Conservation (phyloP, 805 yeast genomes). For the Candida insectalens region DNA sequence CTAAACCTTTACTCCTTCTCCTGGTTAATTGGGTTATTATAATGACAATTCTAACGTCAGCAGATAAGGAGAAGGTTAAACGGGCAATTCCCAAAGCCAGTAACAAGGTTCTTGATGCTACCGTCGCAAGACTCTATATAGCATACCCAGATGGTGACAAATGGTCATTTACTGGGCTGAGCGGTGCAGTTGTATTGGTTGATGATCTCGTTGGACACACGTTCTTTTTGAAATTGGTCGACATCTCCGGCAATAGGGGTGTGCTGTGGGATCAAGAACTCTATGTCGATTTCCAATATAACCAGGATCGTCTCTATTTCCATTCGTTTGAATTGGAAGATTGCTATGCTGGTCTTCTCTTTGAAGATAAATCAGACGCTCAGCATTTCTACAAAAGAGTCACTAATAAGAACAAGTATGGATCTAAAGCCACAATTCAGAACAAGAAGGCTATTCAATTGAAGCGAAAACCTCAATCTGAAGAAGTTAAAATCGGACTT, state of each 20-base stretch:
- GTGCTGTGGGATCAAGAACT: constrained; percentile 97
- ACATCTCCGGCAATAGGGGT: constrained; percentile 71
- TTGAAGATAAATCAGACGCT: constrained; percentile 86
- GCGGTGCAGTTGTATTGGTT: constrained; percentile 80
- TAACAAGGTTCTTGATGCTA: constrained; percentile 81
- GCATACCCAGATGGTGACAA: constrained; percentile 76
- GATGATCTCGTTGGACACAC: constrained; percentile 95
- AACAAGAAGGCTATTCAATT: constrained; percentile 85
- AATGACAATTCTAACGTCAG: constrained; percentile 31
- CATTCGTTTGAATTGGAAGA: constrained; percentile 92
- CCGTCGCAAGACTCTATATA: constrained; percentile 81
- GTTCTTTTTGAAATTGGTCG: constrained; percentile 82
- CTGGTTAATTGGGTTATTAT: no score
- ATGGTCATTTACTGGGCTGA: constrained; percentile 84
- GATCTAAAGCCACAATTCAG: constrained; percentile 72
- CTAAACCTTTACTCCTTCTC: neutral
- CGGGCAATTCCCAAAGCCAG: constrained; percentile 81
- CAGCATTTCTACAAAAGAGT: constrained; percentile 76
- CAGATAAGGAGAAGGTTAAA: constrained; percentile 84
- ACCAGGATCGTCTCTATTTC: constrained; percentile 91
- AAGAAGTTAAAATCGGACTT: constrained; percentile 36
- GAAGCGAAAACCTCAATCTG: constrained; percentile 34
- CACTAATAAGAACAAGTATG: constrained; percentile 66
- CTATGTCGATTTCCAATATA: constrained; percentile 77
- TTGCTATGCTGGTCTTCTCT: constrained; percentile 75